Evolutionary conservation across 768 basidiomycete species (phyloP).

Genomic region (Gloeostereum incarnatum): DNA sequence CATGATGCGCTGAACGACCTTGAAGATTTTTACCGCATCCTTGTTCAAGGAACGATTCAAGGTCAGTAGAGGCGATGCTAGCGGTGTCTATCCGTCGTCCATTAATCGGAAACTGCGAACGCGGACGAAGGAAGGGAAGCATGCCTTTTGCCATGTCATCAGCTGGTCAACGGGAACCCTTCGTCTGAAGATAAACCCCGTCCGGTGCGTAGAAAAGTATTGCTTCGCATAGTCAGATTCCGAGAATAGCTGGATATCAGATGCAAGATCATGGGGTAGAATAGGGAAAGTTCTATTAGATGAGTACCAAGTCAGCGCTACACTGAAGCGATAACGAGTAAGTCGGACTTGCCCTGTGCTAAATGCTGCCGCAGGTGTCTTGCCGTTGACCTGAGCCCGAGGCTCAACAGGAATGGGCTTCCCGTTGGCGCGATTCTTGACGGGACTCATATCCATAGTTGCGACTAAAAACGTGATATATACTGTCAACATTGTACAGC

Average conservation of each 20-base stretch:
- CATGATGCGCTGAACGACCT: constrained; percentile 88
- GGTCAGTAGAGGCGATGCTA: constrained; percentile 67
- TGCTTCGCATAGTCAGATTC: constrained; percentile 78
- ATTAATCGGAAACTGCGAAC: constrained; percentile 1
- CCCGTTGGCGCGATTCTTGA: constrained; percentile 52
- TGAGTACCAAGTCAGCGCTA: constrained; percentile 10
- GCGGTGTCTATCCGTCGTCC: constrained; percentile 32
- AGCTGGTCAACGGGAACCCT: constrained; percentile 77
- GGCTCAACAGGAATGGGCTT: constrained; percentile 54
- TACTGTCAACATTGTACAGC: constrained; percentile 8
- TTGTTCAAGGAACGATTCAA: constrained; percentile 56
- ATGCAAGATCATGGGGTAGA: constrained; percentile 71
- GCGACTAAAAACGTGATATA: constrained; percentile 44
- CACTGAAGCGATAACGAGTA: constrained; percentile 6
- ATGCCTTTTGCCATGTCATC: constrained; percentile 87
- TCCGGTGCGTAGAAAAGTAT: constrained; percentile 88
- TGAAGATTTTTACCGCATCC: constrained; percentile 81
- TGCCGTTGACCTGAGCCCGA: constrained; percentile 17
- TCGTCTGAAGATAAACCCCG: constrained; percentile 78
- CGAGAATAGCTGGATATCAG: constrained; percentile 82
- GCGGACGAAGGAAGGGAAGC: constrained; percentile 4
- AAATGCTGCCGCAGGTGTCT: constrained; percentile 32
- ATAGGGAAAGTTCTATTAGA: constrained; percentile 65
- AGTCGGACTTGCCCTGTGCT: constrained; percentile 53
- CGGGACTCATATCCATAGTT: constrained; percentile 65